phyloP scores from a whole-genome alignment of 768 basidiomycete species.

The Hortiboletus campestris region DNA sequence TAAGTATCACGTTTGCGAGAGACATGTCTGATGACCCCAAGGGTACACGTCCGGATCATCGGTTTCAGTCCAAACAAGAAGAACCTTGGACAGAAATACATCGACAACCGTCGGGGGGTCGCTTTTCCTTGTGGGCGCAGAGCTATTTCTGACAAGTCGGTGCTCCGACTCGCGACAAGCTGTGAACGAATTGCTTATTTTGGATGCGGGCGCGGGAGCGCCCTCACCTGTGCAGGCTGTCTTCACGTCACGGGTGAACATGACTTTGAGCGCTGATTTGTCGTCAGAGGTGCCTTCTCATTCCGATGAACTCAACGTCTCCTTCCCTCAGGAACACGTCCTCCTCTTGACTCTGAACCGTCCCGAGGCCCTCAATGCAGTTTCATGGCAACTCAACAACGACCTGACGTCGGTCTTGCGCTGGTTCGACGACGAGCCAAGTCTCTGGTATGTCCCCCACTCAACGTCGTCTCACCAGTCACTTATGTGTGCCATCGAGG shows the following conservation, averaged over 20 bases:
- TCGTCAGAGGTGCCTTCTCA: slow-evolving; percentile 23
- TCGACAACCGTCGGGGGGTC: slow-evolving; percentile 4
- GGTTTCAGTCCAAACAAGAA: background rate
- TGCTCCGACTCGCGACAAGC: background rate
- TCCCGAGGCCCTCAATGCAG: slow-evolving; percentile 69
- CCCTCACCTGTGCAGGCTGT: no score
- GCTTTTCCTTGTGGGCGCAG: background rate
- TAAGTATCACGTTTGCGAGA: background rate
- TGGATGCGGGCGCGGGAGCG: background rate
- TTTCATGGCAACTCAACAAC: slow-evolving; percentile 55
- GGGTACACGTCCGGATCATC: slow-evolving; percentile 14
- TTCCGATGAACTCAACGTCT: slow-evolving; percentile 37
- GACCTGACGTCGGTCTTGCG: slow-evolving; percentile 54
- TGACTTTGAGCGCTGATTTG: background rate
- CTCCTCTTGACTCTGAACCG: slow-evolving; percentile 63
- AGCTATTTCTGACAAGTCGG: background rate
- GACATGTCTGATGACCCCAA: background rate
- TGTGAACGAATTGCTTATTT: slow-evolving; percentile 11
- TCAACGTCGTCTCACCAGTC: background rate
- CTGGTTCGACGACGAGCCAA: slow-evolving; percentile 74
- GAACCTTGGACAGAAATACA: background rate
- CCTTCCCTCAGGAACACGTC: slow-evolving; percentile 50
- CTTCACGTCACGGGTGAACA: background rate
- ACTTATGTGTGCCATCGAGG: slow-evolving; percentile 40
- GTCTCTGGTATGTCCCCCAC: slow-evolving; percentile 56